Evolutionary conservation across 164 flowering plant genomes (phyloP).

Genomic region (Tetracentron sinense): DNA sequence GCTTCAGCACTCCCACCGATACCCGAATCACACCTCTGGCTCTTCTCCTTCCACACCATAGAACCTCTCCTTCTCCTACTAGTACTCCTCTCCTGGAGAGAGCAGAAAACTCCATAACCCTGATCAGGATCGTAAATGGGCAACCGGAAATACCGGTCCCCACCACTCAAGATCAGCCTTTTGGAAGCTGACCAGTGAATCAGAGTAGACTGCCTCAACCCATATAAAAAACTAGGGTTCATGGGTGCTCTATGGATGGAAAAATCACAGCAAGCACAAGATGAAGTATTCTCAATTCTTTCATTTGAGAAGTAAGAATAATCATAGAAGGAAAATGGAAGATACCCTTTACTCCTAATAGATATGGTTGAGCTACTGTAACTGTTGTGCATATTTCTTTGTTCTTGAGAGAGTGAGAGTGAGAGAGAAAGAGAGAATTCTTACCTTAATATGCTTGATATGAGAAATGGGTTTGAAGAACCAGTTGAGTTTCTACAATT

Average conservation of each 20-base stretch:
- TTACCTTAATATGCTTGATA: conserved; percentile 21
- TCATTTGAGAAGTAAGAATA: conserved; percentile 27
- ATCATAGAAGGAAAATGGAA: conserved; percentile 38
- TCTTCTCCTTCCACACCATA: conserved; percentile 29
- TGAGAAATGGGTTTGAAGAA: conserved; percentile 8
- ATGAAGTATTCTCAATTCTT: conserved; percentile 12
- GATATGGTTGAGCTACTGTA: conserved; percentile 41
- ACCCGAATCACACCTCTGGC: conserved; percentile 19
- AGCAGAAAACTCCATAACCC: conserved; percentile 27
- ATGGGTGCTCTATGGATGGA: conserved; percentile 19
- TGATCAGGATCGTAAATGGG: conserved; percentile 25
- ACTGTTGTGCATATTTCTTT: conserved; percentile 35
- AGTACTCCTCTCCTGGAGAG: conserved; percentile 23
- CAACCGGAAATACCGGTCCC: conserved; percentile 24
- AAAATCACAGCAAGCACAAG: conserved; percentile 20
- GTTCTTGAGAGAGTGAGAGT: background rate
- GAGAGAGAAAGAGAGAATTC: background rate
- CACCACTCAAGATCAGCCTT: conserved; percentile 21
- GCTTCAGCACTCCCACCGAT: conserved; percentile 48
- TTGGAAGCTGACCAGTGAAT: conserved; percentile 29
- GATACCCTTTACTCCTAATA: conserved; percentile 35
- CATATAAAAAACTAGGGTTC: conserved; percentile 31
- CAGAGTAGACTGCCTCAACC: conserved; percentile 37
- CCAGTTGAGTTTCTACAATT: background rate
- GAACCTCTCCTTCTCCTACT: conserved; percentile 18